These are phyloP conservation scores for Wickerhamomyces sp. DNA, from an alignment of 1,139 yeast species.

Conservation along the genomic window DNA sequence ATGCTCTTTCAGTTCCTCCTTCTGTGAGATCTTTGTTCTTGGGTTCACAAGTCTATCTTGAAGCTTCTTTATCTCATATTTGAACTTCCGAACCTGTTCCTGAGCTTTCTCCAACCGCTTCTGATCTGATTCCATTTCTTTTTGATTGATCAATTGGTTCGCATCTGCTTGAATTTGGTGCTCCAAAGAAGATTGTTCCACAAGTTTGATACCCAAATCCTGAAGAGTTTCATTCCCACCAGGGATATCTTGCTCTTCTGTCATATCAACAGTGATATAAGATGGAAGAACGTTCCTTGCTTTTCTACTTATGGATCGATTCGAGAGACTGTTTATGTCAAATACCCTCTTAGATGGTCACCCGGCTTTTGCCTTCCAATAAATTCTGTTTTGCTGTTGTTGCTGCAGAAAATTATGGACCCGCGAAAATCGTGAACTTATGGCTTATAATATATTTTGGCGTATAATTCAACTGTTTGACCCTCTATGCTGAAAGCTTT, in stretches of 20 bases:
- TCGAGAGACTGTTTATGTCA: no score
- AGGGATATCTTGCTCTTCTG: not conserved
- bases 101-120: slow-evolving; percentile 66
- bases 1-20: slow-evolving; percentile 51
- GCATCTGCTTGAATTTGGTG: slow-evolving; percentile 67
- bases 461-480: no score
- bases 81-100: slow-evolving; percentile 39
- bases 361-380: no score
- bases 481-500: no score
- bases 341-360: no score
- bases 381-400: no score
- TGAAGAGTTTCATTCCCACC: slow-evolving; percentile 20
- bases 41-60: slow-evolving; percentile 47
- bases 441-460: no score
- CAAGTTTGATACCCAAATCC: slow-evolving; percentile 43
- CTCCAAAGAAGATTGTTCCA: slow-evolving; percentile 77
- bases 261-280: not conserved
- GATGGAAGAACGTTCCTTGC: not conserved
- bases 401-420: no score
- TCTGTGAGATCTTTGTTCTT: slow-evolving; percentile 61
- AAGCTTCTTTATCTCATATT: slow-evolving; percentile 40
- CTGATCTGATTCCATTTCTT: slow-evolving; percentile 69
- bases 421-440: no score
- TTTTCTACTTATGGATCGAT: not conserved
- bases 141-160: slow-evolving; percentile 49